Conservation (phyloP, 2,329 filamentous ascomycete species). For the Coniochaeta sp. region DNA sequence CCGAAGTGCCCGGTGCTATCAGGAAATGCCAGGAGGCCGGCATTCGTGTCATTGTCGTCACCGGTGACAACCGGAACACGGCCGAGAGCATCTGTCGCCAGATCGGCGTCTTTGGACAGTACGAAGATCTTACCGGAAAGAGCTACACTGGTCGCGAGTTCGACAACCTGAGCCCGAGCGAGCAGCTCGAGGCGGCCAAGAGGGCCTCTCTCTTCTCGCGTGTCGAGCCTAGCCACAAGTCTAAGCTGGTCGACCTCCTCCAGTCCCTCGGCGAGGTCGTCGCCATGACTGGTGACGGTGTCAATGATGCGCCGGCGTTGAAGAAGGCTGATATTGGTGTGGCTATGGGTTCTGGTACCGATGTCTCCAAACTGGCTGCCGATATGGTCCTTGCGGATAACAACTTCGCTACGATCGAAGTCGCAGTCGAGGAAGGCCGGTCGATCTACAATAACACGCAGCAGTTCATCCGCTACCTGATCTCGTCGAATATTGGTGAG, state of each 20-base stretch:
- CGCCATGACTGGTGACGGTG: conserved; percentile 97
- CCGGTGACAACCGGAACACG: conserved; percentile 95
- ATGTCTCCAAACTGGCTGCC: conserved; percentile 91
- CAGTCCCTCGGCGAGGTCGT: conserved; percentile 91
- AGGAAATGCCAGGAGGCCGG: conserved; percentile 85
- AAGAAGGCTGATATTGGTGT: conserved; percentile 99
- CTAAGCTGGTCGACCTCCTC: conserved; percentile 92
- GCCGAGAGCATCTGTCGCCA: conserved; percentile 96
- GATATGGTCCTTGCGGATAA: conserved; percentile 99
- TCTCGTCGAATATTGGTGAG: conserved; percentile 98
- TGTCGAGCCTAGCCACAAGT: conserved; percentile 93
- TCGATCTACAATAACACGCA: conserved; percentile 99
- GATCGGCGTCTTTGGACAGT: conserved; percentile 81
- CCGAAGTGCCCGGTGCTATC: conserved; percentile 82
- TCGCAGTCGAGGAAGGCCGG: conserved; percentile 92
- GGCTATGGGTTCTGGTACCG: conserved; percentile 96
- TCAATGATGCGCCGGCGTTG: conserved; percentile 93
- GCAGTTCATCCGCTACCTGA: conserved; percentile 98
- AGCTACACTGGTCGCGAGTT: conserved; percentile 95
- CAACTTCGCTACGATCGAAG: conserved; percentile 97
- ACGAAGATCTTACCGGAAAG: conserved; percentile 82
- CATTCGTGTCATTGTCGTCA: conserved; percentile 96
- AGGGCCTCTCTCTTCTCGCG: conserved; percentile 88
- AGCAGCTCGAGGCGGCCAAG: conserved; percentile 79
- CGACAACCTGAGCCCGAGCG: conserved; percentile 68